Conservation (phyloP, 306 rosid genomes). For the Lupinus albus region DNA sequence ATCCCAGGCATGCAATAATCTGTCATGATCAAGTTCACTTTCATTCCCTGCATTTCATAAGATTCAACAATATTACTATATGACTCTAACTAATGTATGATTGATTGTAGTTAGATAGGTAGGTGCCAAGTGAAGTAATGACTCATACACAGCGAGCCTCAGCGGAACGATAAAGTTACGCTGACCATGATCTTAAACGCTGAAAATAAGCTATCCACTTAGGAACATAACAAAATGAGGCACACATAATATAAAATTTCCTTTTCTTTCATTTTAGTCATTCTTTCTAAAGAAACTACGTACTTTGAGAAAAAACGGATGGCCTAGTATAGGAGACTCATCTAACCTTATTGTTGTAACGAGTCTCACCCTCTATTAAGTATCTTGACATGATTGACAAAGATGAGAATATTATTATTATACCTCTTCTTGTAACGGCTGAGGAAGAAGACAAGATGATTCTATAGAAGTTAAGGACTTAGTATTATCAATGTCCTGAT, state of each 20-base stretch:
- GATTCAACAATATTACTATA: slow-evolving; percentile 13
- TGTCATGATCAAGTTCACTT: slow-evolving; percentile 97
- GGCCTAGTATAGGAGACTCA: too few relatives aligned
- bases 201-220: too few relatives aligned
- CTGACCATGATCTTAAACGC: too few relatives aligned
- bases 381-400: not conserved
- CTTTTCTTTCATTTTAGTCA: not conserved
- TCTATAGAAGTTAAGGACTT: slow-evolving; percentile 47
- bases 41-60: slow-evolving; percentile 63
- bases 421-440: slow-evolving; percentile 48
- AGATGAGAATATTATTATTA: not conserved
- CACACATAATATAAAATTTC: not conserved
- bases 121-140: too few relatives aligned
- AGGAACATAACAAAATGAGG: not conserved
- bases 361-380: too few relatives aligned
- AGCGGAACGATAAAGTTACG: too few relatives aligned
- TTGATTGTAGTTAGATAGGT: too few relatives aligned
- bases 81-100: not conserved
- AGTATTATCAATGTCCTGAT: slow-evolving; percentile 51
- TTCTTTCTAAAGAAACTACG: not conserved
- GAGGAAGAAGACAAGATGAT: slow-evolving; percentile 39
- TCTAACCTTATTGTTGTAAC: too few relatives aligned
- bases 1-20: slow-evolving; percentile 99
- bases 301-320: too few relatives aligned
- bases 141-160: too few relatives aligned